phyloP scores from a whole-genome alignment of 2,329 filamentous ascomycete genomes.

The Neofusicoccum parvum region DNA sequence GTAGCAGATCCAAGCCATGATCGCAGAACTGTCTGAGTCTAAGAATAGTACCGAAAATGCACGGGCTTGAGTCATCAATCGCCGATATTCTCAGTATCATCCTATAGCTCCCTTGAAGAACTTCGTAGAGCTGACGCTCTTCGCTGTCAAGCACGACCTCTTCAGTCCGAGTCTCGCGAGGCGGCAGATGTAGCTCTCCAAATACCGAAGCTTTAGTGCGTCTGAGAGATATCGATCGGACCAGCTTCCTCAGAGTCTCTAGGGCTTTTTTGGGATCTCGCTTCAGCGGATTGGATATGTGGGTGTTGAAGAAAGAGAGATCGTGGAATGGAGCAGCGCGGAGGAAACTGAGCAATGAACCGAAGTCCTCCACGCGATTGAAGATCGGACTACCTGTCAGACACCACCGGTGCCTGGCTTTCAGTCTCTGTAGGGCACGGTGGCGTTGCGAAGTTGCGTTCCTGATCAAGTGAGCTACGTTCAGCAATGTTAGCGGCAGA shows the following conservation, averaged over 20 bases:
- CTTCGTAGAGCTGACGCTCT: constrained; percentile 28
- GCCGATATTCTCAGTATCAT: constrained; percentile 12
- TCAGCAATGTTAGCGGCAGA: background rate
- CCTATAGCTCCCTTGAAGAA: constrained; percentile 27
- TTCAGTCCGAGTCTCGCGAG: constrained; percentile 22
- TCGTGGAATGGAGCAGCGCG: constrained; percentile 8
- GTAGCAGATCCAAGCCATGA: constrained; percentile 33
- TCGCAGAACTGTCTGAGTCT: constrained; percentile 35
- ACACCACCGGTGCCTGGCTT: constrained; percentile 15
- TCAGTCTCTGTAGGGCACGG: background rate
- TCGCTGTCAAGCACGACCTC: constrained; percentile 22
- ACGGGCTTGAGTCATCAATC: constrained; percentile 14
- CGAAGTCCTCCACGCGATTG: constrained; percentile 20
- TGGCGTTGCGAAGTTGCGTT: background rate
- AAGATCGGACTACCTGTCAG: constrained; percentile 17
- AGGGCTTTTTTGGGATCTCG: background rate
- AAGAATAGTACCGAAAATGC: constrained; percentile 30
- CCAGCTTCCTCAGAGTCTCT: background rate
- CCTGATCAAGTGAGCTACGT: background rate
- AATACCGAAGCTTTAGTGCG: background rate
- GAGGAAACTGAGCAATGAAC: constrained; percentile 14
- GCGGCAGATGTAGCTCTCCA: constrained; percentile 25
- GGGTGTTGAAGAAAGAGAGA: constrained; percentile 17
- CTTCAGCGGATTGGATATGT: background rate
- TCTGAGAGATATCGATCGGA: background rate